Percentiles rank a stretch among this genome's conserved stretches.
Evolutionary conservation across 140 eudicot species (phyloP).

Genomic region (Ambrosia hybrid): DNA sequence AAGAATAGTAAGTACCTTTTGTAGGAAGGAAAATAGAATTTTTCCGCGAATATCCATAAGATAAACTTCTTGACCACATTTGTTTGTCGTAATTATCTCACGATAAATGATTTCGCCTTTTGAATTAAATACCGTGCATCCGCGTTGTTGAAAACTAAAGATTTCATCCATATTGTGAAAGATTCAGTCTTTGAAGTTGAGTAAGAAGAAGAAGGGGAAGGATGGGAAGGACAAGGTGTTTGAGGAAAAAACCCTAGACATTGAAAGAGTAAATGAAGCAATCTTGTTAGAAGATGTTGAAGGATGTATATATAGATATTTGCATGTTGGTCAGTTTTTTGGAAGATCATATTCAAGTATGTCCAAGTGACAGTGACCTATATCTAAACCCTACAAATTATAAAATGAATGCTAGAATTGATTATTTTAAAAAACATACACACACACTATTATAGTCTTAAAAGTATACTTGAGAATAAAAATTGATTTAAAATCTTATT

Average conservation of each 20-base stretch:
- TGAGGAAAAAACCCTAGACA: slow-evolving; percentile 60
- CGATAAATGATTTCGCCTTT: slow-evolving; percentile 56
- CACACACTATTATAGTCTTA: not conserved
- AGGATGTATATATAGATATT: slow-evolving; percentile 20
- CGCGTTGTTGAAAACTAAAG: slow-evolving; percentile 60
- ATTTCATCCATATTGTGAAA: slow-evolving; percentile 73
- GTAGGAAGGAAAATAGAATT: slow-evolving; percentile 45
- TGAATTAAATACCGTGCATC: slow-evolving; percentile 60
- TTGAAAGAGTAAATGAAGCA: slow-evolving; percentile 23
- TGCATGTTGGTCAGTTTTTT: slow-evolving; percentile 37
- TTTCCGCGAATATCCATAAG: slow-evolving; percentile 63
- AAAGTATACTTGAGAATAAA: not conserved
- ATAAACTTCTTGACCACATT: slow-evolving; percentile 45
- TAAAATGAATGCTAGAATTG: slow-evolving; percentile 1
- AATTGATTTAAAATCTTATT: not conserved
- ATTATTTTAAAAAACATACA: not conserved
- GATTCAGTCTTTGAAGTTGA: slow-evolving; percentile 35
- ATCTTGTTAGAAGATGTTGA: slow-evolving; percentile 24
- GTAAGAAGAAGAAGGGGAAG: slow-evolving; percentile 35
- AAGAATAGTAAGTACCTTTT: slow-evolving; percentile 35
- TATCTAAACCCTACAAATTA: slow-evolving; percentile 16
- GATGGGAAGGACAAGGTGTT: slow-evolving; percentile 12
- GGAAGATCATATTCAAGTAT: slow-evolving; percentile 32
- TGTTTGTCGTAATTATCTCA: slow-evolving; percentile 63
- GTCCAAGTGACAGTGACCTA: slow-evolving; percentile 24